phyloP scores from a whole-genome alignment of 2,329 filamentous ascomycete genomes.

The Hawksworthiomyces lignivorus region DNA sequence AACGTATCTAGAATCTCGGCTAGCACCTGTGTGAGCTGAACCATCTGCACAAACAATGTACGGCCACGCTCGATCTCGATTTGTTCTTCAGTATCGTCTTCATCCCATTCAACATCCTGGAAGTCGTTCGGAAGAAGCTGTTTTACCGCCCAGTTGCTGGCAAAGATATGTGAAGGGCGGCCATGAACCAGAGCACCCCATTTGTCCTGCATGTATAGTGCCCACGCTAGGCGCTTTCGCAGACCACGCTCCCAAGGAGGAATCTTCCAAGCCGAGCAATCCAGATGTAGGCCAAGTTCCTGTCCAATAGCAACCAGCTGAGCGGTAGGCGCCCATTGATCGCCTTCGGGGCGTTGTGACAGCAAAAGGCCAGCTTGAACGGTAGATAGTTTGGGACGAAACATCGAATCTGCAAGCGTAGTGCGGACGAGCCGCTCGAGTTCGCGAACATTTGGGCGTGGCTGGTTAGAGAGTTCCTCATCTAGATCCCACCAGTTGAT shows the following conservation, averaged over 20 bases:
- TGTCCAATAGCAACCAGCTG: constrained; percentile 51
- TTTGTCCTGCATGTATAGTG: constrained; percentile 56
- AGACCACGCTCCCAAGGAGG: constrained; percentile 56
- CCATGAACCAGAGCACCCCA: constrained; percentile 84
- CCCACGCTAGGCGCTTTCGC: constrained; percentile 55
- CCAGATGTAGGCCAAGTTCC: constrained; percentile 51
- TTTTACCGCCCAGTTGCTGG: constrained; percentile 69
- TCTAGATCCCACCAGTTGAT: constrained; percentile 55
- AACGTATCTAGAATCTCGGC: constrained; percentile 77
- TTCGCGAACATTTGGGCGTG: constrained; percentile 31
- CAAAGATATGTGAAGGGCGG: constrained; percentile 67
- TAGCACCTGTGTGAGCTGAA: constrained; percentile 66
- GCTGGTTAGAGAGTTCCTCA: constrained; percentile 38
- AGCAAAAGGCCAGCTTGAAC: constrained; percentile 47
- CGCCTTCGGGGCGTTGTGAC: constrained; percentile 39
- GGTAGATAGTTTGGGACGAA: constrained; percentile 46
- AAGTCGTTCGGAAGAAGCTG: constrained; percentile 61
- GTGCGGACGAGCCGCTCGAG: constrained; percentile 28
- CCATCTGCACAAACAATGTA: constrained; percentile 66
- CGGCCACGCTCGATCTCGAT: constrained; percentile 60
- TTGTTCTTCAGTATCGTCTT: constrained; percentile 53
- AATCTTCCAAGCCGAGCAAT: constrained; percentile 55
- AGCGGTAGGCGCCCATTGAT: constrained; percentile 41
- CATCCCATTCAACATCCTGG: constrained; percentile 61
- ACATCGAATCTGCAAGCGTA: constrained; percentile 40